phyloP scores from a whole-genome alignment of 306 rosid genomes.

The apple (Malus domestica) region ASM211411v1 NC_041794.1:28394501-28395000 shows the following conservation, averaged over 20 bases:
- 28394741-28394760: not conserved
- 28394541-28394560: not conserved
- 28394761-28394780: not conserved
- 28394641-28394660: not conserved
- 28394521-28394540: not conserved
- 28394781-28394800: not conserved
- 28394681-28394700: not conserved
- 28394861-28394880: no score
- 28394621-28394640: not conserved
- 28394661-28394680: not conserved
- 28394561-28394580: not conserved
- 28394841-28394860: no score
- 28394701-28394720: not conserved
- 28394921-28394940: no score
- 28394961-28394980: no score
- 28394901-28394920: no score
- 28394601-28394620: not conserved
- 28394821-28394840: no score
- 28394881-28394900: no score
- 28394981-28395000: no score
- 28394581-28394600: not conserved
- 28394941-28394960: no score
- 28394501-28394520: not conserved
- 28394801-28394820: no score
- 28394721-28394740: not conserved